Evolutionary conservation across 2,329 filamentous ascomycete genomes (phyloP).

Genomic region (Sporothrix mexicana): DNA sequence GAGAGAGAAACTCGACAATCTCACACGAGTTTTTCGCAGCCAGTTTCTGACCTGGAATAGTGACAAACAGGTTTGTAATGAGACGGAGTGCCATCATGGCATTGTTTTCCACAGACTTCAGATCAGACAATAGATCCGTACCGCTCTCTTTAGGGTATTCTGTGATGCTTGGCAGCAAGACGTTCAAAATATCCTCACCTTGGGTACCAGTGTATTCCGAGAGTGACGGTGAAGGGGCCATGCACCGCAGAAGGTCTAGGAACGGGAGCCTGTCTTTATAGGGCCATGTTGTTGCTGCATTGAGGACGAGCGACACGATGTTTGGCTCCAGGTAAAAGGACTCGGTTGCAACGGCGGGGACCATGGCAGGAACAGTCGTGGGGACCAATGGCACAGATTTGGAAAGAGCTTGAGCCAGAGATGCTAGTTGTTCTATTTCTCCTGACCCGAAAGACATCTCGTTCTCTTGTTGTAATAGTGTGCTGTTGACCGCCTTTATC

Average conservation of each 20-base stretch:
- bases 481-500: conserved; percentile 34
- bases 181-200: conserved; percentile 65
- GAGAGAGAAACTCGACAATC: conserved; percentile 67
- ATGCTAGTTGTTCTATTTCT: conserved; percentile 65
- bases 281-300: conserved; percentile 79
- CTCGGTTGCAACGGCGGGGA: conserved; percentile 43
- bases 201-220: conserved; percentile 63
- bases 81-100: conserved; percentile 85
- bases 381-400: conserved; percentile 31
- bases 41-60: conserved; percentile 70
- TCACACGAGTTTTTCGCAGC: conserved; percentile 64
- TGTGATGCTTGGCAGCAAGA: conserved; percentile 47
- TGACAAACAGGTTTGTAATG: conserved; percentile 83
- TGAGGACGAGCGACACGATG: conserved; percentile 68
- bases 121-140: conserved; percentile 55
- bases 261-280: conserved; percentile 79
- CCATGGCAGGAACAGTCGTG: conserved; percentile 45
- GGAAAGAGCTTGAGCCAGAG: conserved; percentile 69
- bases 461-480: conserved; percentile 47
- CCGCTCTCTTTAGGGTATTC: conserved; percentile 42
- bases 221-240: conserved; percentile 71
- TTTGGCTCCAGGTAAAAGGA: conserved; percentile 46
- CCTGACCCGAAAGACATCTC: conserved; percentile 68
- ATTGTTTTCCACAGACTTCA: conserved; percentile 73
- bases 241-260: conserved; percentile 84